Evolutionary conservation across 2,329 filamentous ascomycete genomes (phyloP).

Genomic region (Clarireedia homoeocarpa): DNA sequence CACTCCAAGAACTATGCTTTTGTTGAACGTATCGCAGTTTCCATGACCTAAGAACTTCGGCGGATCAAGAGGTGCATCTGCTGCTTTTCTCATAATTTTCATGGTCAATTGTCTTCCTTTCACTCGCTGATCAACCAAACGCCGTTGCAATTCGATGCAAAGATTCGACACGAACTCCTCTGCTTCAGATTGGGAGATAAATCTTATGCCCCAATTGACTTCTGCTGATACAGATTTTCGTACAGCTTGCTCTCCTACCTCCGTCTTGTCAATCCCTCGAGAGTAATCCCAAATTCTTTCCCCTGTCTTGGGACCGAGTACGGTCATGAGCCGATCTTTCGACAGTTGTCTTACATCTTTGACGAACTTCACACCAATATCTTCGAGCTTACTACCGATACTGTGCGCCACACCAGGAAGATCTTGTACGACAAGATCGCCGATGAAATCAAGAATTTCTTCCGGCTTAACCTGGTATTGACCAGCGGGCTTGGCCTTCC

Average conservation of each 20-base stretch:
- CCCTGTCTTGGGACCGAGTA: conserved; percentile 85
- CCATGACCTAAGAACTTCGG: conserved; percentile 92
- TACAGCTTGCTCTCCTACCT: conserved; percentile 77
- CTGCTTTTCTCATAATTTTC: conserved; percentile 85
- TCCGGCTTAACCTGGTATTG: conserved; percentile 84
- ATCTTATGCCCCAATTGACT: conserved; percentile 96
- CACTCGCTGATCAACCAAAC: conserved; percentile 74
- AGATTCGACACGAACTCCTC: conserved; percentile 85
- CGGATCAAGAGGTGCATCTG: conserved; percentile 83
- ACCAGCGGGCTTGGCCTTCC: conserved; percentile 89
- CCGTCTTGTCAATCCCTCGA: conserved; percentile 74
- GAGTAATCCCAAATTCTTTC: conserved; percentile 87
- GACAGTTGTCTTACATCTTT: conserved; percentile 73
- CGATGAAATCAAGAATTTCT: conserved; percentile 68
- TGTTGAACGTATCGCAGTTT: conserved; percentile 91
- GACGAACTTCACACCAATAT: conserved; percentile 73
- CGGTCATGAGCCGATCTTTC: conserved; percentile 64
- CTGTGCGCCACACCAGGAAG: conserved; percentile 91
- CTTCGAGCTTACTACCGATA: conserved; percentile 79
- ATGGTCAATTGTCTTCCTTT: conserved; percentile 84
- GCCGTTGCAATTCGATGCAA: conserved; percentile 74
- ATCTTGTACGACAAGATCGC: conserved; percentile 67
- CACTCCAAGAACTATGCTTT: conserved; percentile 73
- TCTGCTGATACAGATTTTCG: conserved; percentile 95
- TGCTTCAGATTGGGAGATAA: conserved; percentile 83